Evolutionary conservation across 2,329 filamentous ascomycete genomes (phyloP), one percentile per base, ranked within the genome.

Genomic region (Alternaria brassicicola): DNA sequence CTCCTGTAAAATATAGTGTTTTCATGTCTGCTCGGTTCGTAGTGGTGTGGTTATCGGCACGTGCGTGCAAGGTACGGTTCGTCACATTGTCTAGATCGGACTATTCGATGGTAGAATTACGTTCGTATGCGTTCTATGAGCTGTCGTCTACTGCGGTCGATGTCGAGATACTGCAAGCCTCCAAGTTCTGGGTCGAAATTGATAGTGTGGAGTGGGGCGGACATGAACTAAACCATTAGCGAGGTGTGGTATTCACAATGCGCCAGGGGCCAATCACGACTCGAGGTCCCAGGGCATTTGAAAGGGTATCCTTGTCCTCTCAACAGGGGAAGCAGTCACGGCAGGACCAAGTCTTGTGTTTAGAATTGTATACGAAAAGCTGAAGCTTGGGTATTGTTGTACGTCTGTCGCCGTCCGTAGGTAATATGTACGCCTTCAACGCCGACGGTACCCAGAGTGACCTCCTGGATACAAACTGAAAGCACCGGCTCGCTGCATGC

Each of bases 321-420:
- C 2, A 23, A 25, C 8, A 33, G 5, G 26, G 43, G 28, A 6
- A 33, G 3, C 13, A 35, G 30, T 56, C 39, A 56, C 47, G 15
- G 38, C 25, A 52, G 43, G 9, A 50, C n/a, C 19, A 31, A 3
- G 28, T 42, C 15, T 25, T 45, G 41, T 46, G 26, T 55, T 7
- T 26, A 36, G 13, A 33, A 36, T 38, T 39, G 21, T 58, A 39
- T 38, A 55, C 38, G 53, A 55, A 36, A 49, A 55, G 45, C 17
- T 36, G 35, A 52, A 35, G 54, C 33, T 36, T 65, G 62, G 61
- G 63, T 70, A 70, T 66, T 67, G 57, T 55, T 69, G 42, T 52
- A 59, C 48, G 36, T 58, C 57, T 57, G 43, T 19, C 23, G 35
- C 54, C 36, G 33, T 47, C 17, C 35, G 28, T 19, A 48, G 21